These are phyloP conservation scores for Zopfia rhizophila DNA, from an alignment of 2,329 filamentous ascomycete genomes.

Conservation along the genomic window DNA sequence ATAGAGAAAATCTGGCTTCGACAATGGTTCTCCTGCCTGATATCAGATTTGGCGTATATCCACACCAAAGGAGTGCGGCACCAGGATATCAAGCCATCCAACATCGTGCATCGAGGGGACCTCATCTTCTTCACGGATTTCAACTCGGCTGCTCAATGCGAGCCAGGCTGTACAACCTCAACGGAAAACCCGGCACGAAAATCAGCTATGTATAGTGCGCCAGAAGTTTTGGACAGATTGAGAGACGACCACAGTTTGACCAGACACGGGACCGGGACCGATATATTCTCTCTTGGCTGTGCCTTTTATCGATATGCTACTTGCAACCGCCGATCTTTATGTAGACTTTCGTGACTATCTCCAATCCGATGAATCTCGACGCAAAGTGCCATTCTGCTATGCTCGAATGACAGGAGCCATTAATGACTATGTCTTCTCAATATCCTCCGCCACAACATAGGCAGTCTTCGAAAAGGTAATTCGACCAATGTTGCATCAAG, in stretches of 20 bases:
- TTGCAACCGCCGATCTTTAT: too few species aligned
- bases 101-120: conserved; percentile 23
- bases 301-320: conserved; percentile 6
- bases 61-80: conserved; percentile 23
- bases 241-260: not conserved
- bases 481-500: too few species aligned
- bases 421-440: too few species aligned
- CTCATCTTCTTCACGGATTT: conserved; percentile 30
- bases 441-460: too few species aligned
- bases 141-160: conserved; percentile 19
- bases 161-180: conserved; percentile 13
- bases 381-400: too few species aligned
- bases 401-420: too few species aligned
- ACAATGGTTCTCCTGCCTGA: conserved; percentile 22
- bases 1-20: not conserved
- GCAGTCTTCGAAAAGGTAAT: too few species aligned
- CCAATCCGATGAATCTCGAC: too few species aligned
- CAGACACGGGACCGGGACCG: not conserved
- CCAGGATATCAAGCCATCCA: conserved; percentile 32
- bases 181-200: conserved; percentile 10
- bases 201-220: conserved; percentile 2
- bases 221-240: conserved; percentile 4
- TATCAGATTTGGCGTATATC: conserved; percentile 25
- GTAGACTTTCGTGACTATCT: too few species aligned
- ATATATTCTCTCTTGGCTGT: not conserved